Base-by-base conservation (phyloP, 352 stramenopile species). In the Globisporangium lucens region DNA sequence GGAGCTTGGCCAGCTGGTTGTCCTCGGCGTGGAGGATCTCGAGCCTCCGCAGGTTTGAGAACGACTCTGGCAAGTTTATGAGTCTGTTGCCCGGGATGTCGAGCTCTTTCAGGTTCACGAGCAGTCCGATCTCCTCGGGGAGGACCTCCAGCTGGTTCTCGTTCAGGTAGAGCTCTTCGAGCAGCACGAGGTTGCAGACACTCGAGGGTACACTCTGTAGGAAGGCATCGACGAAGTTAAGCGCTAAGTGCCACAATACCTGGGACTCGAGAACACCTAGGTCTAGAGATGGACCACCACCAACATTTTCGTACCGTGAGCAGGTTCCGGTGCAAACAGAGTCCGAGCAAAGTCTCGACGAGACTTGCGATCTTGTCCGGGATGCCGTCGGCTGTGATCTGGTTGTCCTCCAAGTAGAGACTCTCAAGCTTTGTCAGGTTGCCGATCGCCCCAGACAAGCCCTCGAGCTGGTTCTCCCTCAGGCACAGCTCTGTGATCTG, bases 91-190 rank as follows among this genome's bases (percentile, higher is more conserved):
- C 79, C 1, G 86, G 65, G 30, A 97, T 82, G 27, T 88, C 89
- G 35, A 97, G 75, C 74, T 93, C 85, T 51, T 77, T 77, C 3
- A 97, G 70, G 63, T 94, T 93, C 9, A 87, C 71, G 3, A 97
- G 73, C 12, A 84, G 63, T 0, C 87, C 89, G 33, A 96, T 78
- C 27, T 90, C 86, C 30, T 93, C 83, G 0, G 85, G 88, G 7
- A 97, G 65, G 0, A 38, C 77, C 35, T 88, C 76, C 10, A 96
- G 68, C 13, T 66, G 63, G 59, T 95, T 96, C 56, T 88, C 78
- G 68, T 97, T 89, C 10, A 96, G 68, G 51, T 97, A 95, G 2
- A 96, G 75, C 73, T 96, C 89, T 71, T 97, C 87, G 5, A 97
- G 73, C 17, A 84, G 71, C 46, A 76, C 63, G 1, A 95, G 76